These are phyloP conservation scores for Yamadazyma spencermartinsiae DNA, from an alignment of 1,139 yeast species.

Conservation along the genomic window DNA sequence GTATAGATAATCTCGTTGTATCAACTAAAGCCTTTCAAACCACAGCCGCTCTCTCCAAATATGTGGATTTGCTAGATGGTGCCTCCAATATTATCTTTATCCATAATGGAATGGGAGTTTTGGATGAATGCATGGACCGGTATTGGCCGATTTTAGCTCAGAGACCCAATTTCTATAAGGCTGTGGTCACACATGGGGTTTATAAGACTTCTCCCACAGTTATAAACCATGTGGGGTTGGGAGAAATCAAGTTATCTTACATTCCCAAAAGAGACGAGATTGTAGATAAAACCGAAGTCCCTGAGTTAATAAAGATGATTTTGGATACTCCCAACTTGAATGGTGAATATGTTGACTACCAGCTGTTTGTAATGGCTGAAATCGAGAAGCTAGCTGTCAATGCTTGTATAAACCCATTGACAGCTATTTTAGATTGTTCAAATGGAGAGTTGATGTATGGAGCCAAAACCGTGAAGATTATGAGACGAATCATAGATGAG, in stretches of 20 bases:
- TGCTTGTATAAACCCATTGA: slow-evolving; percentile 73
- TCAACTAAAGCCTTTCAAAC: slow-evolving; percentile 67
- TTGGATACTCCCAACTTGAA: slow-evolving; percentile 35
- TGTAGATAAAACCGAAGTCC: slow-evolving; percentile 14
- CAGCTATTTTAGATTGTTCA: slow-evolving; percentile 64
- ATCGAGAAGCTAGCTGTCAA: slow-evolving; percentile 74
- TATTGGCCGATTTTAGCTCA: slow-evolving; percentile 52
- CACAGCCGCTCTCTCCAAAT: slow-evolving; percentile 45
- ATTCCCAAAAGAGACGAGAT: slow-evolving; percentile 18
- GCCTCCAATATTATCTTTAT: slow-evolving; percentile 62
- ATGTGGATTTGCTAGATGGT: slow-evolving; percentile 38
- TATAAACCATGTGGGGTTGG: slow-evolving; percentile 69
- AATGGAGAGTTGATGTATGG: slow-evolving; percentile 67
- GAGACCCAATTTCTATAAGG: slow-evolving; percentile 66
- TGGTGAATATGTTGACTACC: slow-evolving; percentile 46
- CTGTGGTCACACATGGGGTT: slow-evolving; percentile 84
- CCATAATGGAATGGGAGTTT: slow-evolving; percentile 77
- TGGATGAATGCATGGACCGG: slow-evolving; percentile 48
- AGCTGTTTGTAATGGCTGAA: slow-evolving; percentile 63
- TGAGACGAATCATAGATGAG: slow-evolving; percentile 48
- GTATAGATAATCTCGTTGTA: slow-evolving; percentile 55
- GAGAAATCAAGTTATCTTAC: slow-evolving; percentile 49
- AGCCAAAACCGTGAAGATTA: slow-evolving; percentile 28
- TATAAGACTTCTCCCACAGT: slow-evolving; percentile 43
- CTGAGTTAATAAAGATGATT: slow-evolving; percentile 35